Evolutionary conservation across 192 early-diverging fungal species (phyloP).

Genomic region (Allomyces arbusculus): DNA sequence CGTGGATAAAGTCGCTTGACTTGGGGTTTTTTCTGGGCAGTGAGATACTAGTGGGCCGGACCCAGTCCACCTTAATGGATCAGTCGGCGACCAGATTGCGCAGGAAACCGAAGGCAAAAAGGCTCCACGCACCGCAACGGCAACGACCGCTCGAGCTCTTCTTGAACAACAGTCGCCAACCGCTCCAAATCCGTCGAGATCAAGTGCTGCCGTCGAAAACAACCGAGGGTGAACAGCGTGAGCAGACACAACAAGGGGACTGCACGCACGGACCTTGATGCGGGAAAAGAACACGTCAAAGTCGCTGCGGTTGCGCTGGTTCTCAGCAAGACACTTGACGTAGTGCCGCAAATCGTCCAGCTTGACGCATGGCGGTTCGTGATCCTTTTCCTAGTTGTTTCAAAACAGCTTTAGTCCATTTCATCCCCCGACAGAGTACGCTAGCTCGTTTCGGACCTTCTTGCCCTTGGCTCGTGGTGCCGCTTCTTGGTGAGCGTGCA

Average conservation of each 20-base stretch:
- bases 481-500: neutral
- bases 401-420: neutral
- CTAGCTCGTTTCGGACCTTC: neutral
- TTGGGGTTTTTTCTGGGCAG: neutral
- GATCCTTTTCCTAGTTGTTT: neutral
- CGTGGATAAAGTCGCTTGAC: neutral
- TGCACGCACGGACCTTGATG: neutral
- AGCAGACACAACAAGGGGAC: neutral
- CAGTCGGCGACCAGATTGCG: neutral
- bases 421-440: neutral
- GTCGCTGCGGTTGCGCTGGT: neutral
- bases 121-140: neutral
- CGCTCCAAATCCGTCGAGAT: neutral
- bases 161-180: neutral
- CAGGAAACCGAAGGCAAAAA: neutral
- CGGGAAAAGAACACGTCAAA: neutral
- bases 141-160: neutral
- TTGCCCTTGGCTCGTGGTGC: neutral
- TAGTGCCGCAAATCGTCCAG: neutral
- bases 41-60: no score
- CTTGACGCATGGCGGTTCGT: neutral
- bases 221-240: neutral
- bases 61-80: neutral
- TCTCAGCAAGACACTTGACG: neutral
- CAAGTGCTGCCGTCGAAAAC: neutral